phyloP scores from a whole-genome alignment of 2,329 filamentous ascomycete species.

The Amphichorda felina region DNA sequence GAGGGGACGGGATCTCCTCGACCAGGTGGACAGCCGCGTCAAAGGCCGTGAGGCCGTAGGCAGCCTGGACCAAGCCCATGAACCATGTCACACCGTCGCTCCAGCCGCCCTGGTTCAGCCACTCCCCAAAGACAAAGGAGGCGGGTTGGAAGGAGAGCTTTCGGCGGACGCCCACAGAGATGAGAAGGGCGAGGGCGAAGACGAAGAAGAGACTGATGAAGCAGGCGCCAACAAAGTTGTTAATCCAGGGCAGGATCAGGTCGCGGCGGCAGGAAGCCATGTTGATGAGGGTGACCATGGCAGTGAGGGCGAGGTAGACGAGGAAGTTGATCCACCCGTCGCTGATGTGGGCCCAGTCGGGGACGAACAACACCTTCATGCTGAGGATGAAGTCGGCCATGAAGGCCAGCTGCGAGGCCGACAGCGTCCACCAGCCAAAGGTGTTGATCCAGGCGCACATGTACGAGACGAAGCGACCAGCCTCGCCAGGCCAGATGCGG shows the following conservation, averaged over 20 bases:
- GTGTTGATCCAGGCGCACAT: constrained; percentile 42
- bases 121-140: constrained; percentile 30
- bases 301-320: constrained; percentile 32
- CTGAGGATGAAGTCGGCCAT: constrained; percentile 37
- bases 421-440: constrained; percentile 40
- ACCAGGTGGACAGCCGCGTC: constrained; percentile 38
- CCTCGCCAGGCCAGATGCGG: constrained; percentile 13
- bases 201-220: constrained; percentile 33
- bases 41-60: constrained; percentile 36
- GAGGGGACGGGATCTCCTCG: constrained; percentile 32
- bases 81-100: constrained; percentile 34
- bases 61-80: constrained; percentile 34
- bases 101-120: constrained; percentile 23
- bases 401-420: constrained; percentile 34
- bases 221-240: constrained; percentile 34
- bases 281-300: constrained; percentile 29
- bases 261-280: constrained; percentile 25
- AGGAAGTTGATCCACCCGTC: constrained; percentile 34
- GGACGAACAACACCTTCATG: constrained; percentile 32
- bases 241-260: constrained; percentile 22
- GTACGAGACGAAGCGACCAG: constrained; percentile 31
- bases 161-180: constrained; percentile 28
- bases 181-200: constrained; percentile 29
- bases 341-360: constrained; percentile 22
- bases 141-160: constrained; percentile 26